Evolutionary conservation across 148 eudicot species (phyloP).

Genomic region (Cornus suecica): DNA sequence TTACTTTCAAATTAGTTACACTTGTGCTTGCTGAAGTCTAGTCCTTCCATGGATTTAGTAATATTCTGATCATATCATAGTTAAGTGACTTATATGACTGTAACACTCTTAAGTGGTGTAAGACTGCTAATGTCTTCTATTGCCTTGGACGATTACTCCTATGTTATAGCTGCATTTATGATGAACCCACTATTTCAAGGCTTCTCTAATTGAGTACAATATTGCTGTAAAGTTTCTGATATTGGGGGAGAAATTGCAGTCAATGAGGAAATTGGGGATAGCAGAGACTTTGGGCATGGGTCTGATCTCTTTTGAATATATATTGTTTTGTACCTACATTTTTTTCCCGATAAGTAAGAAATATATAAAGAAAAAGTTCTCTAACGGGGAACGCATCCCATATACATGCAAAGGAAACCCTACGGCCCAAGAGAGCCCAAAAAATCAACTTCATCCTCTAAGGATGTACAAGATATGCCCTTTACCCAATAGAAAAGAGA

Average conservation of each 20-base stretch:
- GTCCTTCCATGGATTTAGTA: background rate
- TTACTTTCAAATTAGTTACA: slow-evolving; percentile 3
- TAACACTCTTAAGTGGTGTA: background rate
- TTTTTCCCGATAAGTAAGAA: too few species aligned
- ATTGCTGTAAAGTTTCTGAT: background rate
- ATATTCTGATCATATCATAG: background rate
- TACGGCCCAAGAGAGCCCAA: too few species aligned
- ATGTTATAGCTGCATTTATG: background rate
- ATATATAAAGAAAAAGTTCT: too few species aligned
- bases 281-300: too few species aligned
- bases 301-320: background rate
- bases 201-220: background rate
- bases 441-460: too few species aligned
- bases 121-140: background rate
- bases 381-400: too few species aligned
- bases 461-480: too few species aligned
- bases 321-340: background rate
- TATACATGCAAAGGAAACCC: too few species aligned
- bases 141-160: background rate
- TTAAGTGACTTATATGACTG: background rate
- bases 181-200: background rate
- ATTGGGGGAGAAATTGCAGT: background rate
- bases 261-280: background rate
- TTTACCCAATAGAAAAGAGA: too few species aligned
- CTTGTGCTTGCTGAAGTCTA: background rate